phyloP scores from a whole-genome alignment of 352 stramenopile genomes.

The Globisporangium abappressorium region DNA sequence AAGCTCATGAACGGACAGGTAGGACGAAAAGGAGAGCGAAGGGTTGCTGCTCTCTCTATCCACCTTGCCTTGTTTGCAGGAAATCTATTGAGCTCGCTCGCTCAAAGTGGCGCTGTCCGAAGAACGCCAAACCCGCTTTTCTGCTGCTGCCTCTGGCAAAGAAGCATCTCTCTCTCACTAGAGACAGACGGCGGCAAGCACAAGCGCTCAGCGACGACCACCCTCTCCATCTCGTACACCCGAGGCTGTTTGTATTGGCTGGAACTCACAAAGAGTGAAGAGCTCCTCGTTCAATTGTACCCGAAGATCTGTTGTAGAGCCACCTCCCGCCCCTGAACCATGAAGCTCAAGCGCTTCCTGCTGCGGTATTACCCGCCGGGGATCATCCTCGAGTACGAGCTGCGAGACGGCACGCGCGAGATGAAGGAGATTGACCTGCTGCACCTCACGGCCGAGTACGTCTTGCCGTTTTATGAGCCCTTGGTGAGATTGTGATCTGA shows the following conservation, averaged over 20 bases:
- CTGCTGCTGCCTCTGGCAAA: background rate
- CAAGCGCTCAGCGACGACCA: background rate
- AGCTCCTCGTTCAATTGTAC: background rate
- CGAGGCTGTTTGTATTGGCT: background rate
- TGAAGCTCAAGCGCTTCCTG: constrained; percentile 96
- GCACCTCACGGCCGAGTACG: constrained; percentile 90
- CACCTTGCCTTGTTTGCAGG: background rate
- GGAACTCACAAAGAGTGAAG: background rate
- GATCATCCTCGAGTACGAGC: constrained; percentile 96
- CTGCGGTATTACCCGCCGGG: constrained; percentile 94
- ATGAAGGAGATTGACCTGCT: constrained; percentile 96
- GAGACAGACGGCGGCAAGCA: background rate
- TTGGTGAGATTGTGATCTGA: background rate
- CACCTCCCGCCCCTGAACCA: constrained; percentile 22
- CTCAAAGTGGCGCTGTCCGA: constrained; percentile 5
- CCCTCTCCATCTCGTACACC: background rate
- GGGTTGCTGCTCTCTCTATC: background rate
- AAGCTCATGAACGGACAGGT: background rate
- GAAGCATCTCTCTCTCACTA: background rate
- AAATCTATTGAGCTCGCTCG: background rate
- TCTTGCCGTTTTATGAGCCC: constrained; percentile 3
- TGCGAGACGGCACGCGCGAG: constrained; percentile 89
- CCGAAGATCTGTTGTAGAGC: background rate
- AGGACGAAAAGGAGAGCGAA: background rate
- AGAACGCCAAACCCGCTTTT: constrained; percentile 1